Conservation (phyloP, 768 basidiomycete species). For the Trametes punicea region DNA sequence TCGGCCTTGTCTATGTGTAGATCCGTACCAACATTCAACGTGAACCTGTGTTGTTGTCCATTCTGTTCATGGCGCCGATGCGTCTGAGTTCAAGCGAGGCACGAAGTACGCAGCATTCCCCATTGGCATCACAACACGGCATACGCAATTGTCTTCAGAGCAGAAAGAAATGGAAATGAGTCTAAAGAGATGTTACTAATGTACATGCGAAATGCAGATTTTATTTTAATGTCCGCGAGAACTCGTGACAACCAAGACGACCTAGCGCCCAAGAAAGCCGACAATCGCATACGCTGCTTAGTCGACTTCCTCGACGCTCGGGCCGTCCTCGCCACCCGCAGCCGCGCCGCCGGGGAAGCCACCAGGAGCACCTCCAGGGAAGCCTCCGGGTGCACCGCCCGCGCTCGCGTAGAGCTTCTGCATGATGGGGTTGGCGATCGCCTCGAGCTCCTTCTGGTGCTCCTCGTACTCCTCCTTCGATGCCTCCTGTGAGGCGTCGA, state of each 20-base stretch:
- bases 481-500: conserved; percentile 84
- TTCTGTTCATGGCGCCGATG: too few relatives aligned
- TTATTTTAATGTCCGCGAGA: conserved; percentile 17
- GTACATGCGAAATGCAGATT: conserved; percentile 16
- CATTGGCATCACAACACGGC: too few relatives aligned
- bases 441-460: conserved; percentile 92
- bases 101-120: not conserved
- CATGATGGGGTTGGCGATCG: conserved; percentile 71
- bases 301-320: conserved; percentile 89
- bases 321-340: conserved; percentile 71
- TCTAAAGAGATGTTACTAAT: conserved; percentile 19
- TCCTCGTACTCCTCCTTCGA: conserved; percentile 93
- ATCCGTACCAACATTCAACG: too few relatives aligned
- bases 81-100: too few relatives aligned
- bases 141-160: conserved; percentile 9
- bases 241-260: conserved; percentile 13
- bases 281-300: conserved; percentile 35
- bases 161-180: not conserved
- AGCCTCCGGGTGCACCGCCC: conserved; percentile 55
- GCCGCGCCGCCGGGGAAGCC: conserved; percentile 63
- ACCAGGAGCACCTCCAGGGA: conserved; percentile 60
- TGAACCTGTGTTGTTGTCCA: too few relatives aligned
- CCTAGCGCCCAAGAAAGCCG: not conserved
- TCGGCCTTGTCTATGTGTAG: too few relatives aligned
- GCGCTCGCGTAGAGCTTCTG: conserved; percentile 62